These are phyloP conservation scores for Cryptosporidium viatorum DNA, from an alignment of 169 alveolate species.

Conservation along the genomic window DNA sequence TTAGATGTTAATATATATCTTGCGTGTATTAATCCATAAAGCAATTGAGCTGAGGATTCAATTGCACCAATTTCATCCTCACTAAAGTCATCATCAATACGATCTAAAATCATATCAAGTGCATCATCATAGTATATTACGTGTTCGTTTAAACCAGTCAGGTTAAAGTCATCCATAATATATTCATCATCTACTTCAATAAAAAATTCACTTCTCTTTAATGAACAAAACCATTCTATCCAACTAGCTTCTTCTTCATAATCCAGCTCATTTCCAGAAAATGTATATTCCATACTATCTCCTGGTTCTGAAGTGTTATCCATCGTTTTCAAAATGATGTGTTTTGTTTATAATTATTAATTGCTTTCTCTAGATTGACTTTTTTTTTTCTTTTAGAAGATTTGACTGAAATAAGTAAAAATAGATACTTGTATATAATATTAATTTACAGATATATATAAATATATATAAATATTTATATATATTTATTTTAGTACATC, in stretches of 20 bases:
- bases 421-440: not conserved
- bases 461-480: not conserved
- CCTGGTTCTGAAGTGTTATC: constrained; percentile 69
- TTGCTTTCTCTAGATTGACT: not conserved
- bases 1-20: constrained; percentile 89
- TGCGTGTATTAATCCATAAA: constrained; percentile 92
- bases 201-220: constrained; percentile 93
- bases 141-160: constrained; percentile 87
- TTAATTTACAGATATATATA: not conserved
- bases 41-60: constrained; percentile 87
- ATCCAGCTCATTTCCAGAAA: constrained; percentile 74
- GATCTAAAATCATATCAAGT: constrained; percentile 88
- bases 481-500: not conserved
- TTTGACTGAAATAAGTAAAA: not conserved
- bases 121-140: constrained; percentile 88
- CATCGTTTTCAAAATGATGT: not conserved
- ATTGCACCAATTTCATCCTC: constrained; percentile 86
- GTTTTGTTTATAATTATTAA: not conserved
- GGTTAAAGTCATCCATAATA: constrained; percentile 93
- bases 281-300: constrained; percentile 69
- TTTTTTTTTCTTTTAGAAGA: not conserved
- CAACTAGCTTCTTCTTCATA: constrained; percentile 88
- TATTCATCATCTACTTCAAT: constrained; percentile 94
- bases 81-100: constrained; percentile 85
- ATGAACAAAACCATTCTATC: constrained; percentile 95